Evolutionary conservation across 441 rosid species (phyloP).

Genomic region (Arabidopsis hybrid): DNA sequence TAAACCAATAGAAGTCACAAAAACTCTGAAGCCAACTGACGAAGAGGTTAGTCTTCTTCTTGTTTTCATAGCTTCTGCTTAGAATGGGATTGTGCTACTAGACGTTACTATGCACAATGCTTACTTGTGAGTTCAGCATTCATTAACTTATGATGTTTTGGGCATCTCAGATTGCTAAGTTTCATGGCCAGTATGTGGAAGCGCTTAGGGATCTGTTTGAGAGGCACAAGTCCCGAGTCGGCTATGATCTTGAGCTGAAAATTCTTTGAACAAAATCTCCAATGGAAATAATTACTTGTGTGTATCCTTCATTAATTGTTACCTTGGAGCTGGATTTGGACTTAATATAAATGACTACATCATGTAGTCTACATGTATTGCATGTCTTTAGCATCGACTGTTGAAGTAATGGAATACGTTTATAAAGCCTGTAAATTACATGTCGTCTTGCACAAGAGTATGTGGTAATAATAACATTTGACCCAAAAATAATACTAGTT

Average conservation of each 20-base stretch:
- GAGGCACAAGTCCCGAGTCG: constrained; percentile 55
- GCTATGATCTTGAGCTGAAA: constrained; percentile 57
- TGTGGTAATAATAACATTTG: background rate
- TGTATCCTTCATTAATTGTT: constrained; percentile 1
- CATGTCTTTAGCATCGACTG: constrained; percentile 20
- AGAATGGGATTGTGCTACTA: background rate
- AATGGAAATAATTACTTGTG: background rate
- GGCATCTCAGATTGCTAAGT: constrained; percentile 49
- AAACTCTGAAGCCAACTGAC: constrained; percentile 68
- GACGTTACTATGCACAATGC: background rate
- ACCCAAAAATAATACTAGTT: too few species aligned
- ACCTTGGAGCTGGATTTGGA: constrained; percentile 15
- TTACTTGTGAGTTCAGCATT: background rate
- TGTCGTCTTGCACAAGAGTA: background rate
- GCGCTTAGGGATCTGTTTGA: constrained; percentile 66
- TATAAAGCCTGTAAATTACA: background rate
- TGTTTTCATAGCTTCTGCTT: background rate
- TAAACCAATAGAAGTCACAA: constrained; percentile 75
- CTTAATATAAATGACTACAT: background rate
- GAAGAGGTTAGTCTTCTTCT: constrained; percentile 70
- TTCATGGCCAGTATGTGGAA: constrained; percentile 57
- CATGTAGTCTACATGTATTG: background rate
- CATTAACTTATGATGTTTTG: background rate
- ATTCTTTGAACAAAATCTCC: constrained; percentile 49
- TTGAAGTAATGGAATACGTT: constrained; percentile 15